Evolutionary conservation across 495 filamentous ascomycete species (phyloP).

Genomic region (Penicillium arizonense): DNA sequence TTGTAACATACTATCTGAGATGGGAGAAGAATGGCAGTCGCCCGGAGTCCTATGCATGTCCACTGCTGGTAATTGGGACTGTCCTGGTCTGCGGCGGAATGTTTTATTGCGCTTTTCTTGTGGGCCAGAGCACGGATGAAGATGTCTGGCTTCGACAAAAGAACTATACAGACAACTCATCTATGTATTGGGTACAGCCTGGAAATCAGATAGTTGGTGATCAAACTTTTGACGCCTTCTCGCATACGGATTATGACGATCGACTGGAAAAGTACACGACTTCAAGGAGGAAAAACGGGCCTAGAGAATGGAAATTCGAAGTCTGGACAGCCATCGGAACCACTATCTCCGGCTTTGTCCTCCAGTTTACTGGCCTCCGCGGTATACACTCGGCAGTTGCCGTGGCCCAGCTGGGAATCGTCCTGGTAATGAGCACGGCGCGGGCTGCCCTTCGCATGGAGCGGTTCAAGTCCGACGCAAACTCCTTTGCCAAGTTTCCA

Average conservation of each 20-base stretch:
- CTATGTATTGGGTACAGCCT: slow-evolving; percentile 12
- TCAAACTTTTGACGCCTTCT: slow-evolving; percentile 12
- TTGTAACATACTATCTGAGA: not conserved
- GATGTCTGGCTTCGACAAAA: not conserved
- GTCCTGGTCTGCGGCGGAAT: slow-evolving; percentile 6
- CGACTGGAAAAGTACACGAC: not conserved
- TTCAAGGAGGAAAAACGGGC: slow-evolving; percentile 1
- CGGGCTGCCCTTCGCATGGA: slow-evolving; percentile 6
- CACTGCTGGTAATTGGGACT: slow-evolving; percentile 6
- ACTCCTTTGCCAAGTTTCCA: not conserved
- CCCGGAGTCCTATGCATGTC: slow-evolving; percentile 6
- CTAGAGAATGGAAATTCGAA: not conserved
- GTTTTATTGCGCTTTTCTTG: slow-evolving; percentile 10
- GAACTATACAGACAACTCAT: not conserved
- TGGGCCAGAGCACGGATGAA: slow-evolving; percentile 10
- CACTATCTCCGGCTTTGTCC: slow-evolving; percentile 4
- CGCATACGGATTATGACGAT: not conserved
- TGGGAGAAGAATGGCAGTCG: slow-evolving; percentile 3
- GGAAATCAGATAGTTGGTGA: slow-evolving; percentile 9
- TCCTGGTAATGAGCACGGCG: slow-evolving; percentile 2
- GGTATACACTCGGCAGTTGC: slow-evolving; percentile 6
- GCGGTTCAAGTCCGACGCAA: not conserved
- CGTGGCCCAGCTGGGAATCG: slow-evolving; percentile 6
- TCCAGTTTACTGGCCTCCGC: slow-evolving; percentile 10
- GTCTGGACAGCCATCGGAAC: slow-evolving; percentile 3